These are phyloP conservation scores for Clarireedia paspali DNA, from an alignment of 2,329 filamentous ascomycete species.

Conservation along the genomic window DNA sequence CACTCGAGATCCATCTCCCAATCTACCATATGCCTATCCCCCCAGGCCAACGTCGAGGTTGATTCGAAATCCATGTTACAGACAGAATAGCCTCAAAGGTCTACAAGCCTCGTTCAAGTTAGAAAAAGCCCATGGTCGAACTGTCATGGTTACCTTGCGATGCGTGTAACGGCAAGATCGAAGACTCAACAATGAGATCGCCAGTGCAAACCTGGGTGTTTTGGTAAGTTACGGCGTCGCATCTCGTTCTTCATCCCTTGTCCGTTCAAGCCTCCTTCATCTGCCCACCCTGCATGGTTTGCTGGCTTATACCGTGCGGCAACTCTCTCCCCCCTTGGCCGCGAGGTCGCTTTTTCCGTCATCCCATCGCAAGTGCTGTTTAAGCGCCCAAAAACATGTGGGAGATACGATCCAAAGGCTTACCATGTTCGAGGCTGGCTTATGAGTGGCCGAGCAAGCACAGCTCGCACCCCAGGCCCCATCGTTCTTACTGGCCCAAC, in stretches of 20 bases:
- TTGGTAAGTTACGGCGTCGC: not conserved
- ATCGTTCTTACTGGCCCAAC: slow-evolving; percentile 1
- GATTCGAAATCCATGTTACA: not conserved
- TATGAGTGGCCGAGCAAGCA: slow-evolving; percentile 5
- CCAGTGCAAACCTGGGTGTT: no score
- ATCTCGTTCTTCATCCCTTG: not conserved
- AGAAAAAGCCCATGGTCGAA: not conserved
- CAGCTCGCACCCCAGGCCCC: not conserved
- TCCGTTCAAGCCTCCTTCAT: not conserved
- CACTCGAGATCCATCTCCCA: not conserved
- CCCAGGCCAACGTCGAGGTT: no score
- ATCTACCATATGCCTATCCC: not conserved
- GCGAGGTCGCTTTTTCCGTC: slow-evolving; percentile 1
- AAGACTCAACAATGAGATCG: not conserved
- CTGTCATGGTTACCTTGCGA: not conserved
- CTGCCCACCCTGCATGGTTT: not conserved
- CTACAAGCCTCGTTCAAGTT: slow-evolving; percentile 3
- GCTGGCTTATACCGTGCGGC: not conserved
- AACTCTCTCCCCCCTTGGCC: not conserved
- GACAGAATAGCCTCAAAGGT: not conserved
- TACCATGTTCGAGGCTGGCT: not conserved
- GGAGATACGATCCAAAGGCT: not conserved
- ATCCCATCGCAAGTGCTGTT: not conserved
- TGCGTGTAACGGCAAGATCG: not conserved
- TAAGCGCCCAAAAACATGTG: slow-evolving; percentile 4